Conservation (phyloP, 257 asterid species). For the Solanum rostratum region DNA sequence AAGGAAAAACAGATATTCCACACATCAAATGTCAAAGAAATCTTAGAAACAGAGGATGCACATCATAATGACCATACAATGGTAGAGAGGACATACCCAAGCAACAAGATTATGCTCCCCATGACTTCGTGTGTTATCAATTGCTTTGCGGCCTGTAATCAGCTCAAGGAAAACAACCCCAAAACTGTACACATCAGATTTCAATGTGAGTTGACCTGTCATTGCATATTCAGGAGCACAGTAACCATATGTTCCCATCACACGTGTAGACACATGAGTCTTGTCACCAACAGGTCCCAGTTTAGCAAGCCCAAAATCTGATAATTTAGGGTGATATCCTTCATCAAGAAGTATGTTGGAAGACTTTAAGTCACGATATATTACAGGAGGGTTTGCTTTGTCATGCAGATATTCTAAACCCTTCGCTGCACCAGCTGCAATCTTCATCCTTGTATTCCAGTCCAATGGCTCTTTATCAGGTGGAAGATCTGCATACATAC, state of each 20-base stretch:
- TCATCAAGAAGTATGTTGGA: conserved; percentile 83
- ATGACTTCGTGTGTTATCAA: conserved; percentile 45
- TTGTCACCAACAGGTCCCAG: conserved; percentile 90
- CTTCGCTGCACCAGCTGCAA: conserved; percentile 90
- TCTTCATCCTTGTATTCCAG: conserved; percentile 93
- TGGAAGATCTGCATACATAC: conserved; percentile 35
- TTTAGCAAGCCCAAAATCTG: conserved; percentile 92
- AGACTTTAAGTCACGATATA: conserved; percentile 76
- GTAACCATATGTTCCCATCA: conserved; percentile 94
- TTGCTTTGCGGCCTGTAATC: conserved; percentile 83
- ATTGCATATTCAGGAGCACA: conserved; percentile 96
- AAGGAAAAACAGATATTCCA: not conserved
- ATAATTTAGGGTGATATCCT: conserved; percentile 67
- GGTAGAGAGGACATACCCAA: conserved; percentile 43
- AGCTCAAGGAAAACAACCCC: conserved; percentile 90
- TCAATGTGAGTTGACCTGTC: conserved; percentile 90
- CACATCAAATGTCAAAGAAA: not conserved
- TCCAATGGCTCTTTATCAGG: conserved; percentile 66
- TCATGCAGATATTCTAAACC: conserved; percentile 86
- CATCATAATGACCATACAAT: not conserved
- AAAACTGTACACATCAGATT: conserved; percentile 78
- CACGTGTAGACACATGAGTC: conserved; percentile 88
- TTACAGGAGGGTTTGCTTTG: conserved; percentile 84
- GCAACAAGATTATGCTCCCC: conserved; percentile 87
- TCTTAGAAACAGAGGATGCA: not conserved